Base-by-base conservation (phyloP, 768 basidiomycete genomes). In the Lactarius pseudohatsudake region DNA sequence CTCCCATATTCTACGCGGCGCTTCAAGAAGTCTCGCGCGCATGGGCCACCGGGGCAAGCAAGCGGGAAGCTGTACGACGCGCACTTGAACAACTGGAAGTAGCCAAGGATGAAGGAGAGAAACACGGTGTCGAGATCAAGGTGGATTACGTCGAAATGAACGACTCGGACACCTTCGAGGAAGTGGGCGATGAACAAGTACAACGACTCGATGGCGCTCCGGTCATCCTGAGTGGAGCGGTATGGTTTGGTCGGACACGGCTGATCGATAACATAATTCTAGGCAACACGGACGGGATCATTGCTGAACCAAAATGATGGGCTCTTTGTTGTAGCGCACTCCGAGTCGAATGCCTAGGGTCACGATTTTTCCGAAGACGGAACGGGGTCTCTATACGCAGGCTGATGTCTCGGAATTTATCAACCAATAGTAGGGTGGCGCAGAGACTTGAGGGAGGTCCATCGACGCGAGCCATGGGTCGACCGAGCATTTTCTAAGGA, bases 251-350 rank as follows among this genome's bases (percentile, higher is more conserved):
- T 47, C 84, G 82, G 74, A 98, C 95, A 47, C 83, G 96, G 70
- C 75, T 99, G 71, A 98, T 99, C 53, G 96, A 99, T 77, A 99
- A 98, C 75, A 76, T 97, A 60, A 79, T 97, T 53, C 76, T 97
- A 1, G 94, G 87, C 10, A 79, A 85, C 70, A 67, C 72, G 10
- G 73, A 68, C 54, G 75, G 69, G 26, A 77, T 83, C 62, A 61
- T 84, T 30, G 26, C 58, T 22, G 11, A 57, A 18, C n/a, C 18
- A 34, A 34, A 22, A 18, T 59, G 40, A 57, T n/a, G 54, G 22
- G 32, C 22, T 28, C n/a, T 57, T 32, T n/a, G 16, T 40, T 38
- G 4, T 22, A 18, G n/a, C 22, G 55, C 13, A n/a, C n/a, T n/a
- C 9, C 0, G 34, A 34, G 34, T 34, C 32, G 26, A 22, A 60